Conservation (phyloP, 495 filamentous ascomycete species). For the Aspergillus panamensis region DNA sequence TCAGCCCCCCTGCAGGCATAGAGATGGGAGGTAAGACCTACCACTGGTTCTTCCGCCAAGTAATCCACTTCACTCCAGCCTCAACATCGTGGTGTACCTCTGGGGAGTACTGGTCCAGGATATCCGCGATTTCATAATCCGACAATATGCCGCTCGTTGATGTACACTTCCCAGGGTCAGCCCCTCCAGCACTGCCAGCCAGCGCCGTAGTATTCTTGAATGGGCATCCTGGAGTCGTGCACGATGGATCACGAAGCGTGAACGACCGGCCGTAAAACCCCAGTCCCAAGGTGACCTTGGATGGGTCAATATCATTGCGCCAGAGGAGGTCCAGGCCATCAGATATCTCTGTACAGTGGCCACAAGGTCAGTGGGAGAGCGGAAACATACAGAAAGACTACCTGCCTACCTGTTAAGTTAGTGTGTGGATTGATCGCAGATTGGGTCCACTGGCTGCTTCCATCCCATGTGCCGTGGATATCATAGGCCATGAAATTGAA, state of each 20-base stretch:
- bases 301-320: slow-evolving; percentile 43
- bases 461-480: slow-evolving; percentile 16
- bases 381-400: too few relatives aligned
- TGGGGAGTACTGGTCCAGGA: not conserved
- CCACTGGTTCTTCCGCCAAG: not conserved
- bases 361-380: not conserved
- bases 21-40: not conserved
- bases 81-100: not conserved
- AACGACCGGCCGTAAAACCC: slow-evolving; percentile 53
- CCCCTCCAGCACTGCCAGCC: slow-evolving; percentile 1
- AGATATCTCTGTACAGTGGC: not conserved
- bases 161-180: not conserved
- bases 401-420: slow-evolving; percentile 7
- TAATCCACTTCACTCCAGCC: slow-evolving; percentile 10
- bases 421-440: slow-evolving; percentile 5
- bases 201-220: slow-evolving; percentile 27
- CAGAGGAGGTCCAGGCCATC: slow-evolving; percentile 35
- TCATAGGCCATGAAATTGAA: slow-evolving; percentile 16
- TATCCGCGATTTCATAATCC: not conserved
- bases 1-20: not conserved
- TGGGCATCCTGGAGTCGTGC: too few relatives aligned
- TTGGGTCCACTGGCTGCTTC: slow-evolving; percentile 2
- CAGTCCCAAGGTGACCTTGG: slow-evolving; percentile 44
- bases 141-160: not conserved
- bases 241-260: slow-evolving; percentile 25